A percentile compares a stretch with the other conserved stretches of the same genome.
Conservation (phyloP, 2,329 filamentous ascomycete genomes). For the Pseudogymnoascus sp. region DNA sequence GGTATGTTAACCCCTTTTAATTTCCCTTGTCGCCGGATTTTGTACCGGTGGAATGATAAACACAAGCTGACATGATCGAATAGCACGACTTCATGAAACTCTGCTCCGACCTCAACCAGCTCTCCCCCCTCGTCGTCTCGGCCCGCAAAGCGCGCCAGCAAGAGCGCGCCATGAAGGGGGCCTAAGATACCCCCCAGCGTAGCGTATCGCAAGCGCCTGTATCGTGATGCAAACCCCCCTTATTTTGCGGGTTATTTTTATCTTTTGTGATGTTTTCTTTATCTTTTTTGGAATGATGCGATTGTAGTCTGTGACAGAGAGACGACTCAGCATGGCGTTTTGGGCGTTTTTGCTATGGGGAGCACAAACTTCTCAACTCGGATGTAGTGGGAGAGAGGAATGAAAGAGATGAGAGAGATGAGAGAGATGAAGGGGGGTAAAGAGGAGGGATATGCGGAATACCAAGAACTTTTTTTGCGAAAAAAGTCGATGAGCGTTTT, state of each 20-base stretch:
- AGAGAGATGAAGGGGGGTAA: not conserved
- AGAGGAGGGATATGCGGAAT: not conserved
- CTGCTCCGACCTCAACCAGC: constrained; percentile 64
- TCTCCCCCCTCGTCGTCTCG: constrained; percentile 79
- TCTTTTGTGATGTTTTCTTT: not conserved
- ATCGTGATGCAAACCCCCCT: not conserved
- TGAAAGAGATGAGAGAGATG: not conserved
- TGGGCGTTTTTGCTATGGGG: not conserved
- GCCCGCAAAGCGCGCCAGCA: constrained; percentile 78
- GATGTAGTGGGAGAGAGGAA: not conserved
- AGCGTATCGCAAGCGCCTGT: not conserved
- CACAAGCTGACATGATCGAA: constrained; percentile 20
- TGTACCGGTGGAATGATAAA: constrained; percentile 11
- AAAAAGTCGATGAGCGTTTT: constrained; percentile 7
- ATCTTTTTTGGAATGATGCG: not conserved
- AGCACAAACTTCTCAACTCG: constrained; percentile 5
- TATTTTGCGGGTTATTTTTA: not conserved
- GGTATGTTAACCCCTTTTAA: constrained; percentile 47
- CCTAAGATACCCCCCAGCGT: constrained; percentile 8
- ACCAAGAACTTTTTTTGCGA: not conserved
- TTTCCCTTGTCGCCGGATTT: not conserved
- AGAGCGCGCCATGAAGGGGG: constrained; percentile 66
- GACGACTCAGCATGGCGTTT: constrained; percentile 1
- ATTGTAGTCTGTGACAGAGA: not conserved
- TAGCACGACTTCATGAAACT: constrained; percentile 75